These are phyloP conservation scores for Dysphania ambrosioides DNA, from an alignment of 148 eudicot genomes.

Conservation along the genomic window DNA sequence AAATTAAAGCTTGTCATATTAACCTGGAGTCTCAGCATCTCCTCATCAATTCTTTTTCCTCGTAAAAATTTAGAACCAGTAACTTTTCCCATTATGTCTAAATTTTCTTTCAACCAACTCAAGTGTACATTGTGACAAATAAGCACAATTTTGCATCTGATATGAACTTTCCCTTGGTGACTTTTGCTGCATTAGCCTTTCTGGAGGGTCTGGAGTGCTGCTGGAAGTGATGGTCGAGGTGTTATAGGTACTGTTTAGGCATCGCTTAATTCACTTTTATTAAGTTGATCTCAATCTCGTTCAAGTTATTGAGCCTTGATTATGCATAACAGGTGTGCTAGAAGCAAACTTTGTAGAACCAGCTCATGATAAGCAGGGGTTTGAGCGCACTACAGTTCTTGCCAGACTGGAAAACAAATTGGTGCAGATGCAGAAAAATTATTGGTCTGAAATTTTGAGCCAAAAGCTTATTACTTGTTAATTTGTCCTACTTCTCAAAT, in stretches of 20 bases:
- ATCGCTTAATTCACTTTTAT: background rate
- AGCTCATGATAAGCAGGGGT: slow-evolving; percentile 98
- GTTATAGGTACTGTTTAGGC: slow-evolving; percentile 61
- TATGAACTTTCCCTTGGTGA: slow-evolving; percentile 12
- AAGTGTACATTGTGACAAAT: background rate
- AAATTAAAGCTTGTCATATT: too few relatives aligned
- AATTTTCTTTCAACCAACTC: background rate
- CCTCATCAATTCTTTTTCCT: too few relatives aligned
- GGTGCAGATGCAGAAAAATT: slow-evolving; percentile 63
- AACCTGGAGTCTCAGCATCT: too few relatives aligned
- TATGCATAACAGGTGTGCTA: slow-evolving; percentile 63
- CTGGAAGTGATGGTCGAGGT: slow-evolving; percentile 98
- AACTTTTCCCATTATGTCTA: background rate
- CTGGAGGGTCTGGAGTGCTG: slow-evolving; percentile 98
- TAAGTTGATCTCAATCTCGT: background rate
- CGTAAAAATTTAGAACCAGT: too few relatives aligned
- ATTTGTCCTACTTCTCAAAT: background rate
- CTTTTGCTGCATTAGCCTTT: slow-evolving; percentile 62
- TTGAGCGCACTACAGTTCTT: slow-evolving; percentile 91
- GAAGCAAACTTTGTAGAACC: slow-evolving; percentile 98
- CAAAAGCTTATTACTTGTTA: slow-evolving; percentile 6
- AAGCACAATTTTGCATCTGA: background rate
- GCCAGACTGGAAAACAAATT: slow-evolving; percentile 70
- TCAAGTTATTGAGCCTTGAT: slow-evolving; percentile 15
- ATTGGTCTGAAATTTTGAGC: slow-evolving; percentile 56